Conservation (phyloP, 495 filamentous ascomycete species). For the Aspergillus panamensis region DNA sequence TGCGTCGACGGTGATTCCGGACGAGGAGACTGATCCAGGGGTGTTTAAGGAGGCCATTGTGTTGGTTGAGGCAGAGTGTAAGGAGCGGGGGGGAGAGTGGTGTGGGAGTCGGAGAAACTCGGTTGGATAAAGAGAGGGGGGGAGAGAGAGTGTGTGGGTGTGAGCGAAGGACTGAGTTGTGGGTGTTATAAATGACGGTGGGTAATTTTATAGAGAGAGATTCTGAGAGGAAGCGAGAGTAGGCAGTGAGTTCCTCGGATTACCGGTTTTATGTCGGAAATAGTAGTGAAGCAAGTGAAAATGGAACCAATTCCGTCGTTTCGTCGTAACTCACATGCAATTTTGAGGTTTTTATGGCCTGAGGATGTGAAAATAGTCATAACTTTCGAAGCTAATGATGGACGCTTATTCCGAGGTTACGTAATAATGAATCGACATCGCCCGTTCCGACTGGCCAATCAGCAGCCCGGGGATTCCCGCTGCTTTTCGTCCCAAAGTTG, state of each 20-base stretch:
- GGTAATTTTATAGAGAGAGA: no score
- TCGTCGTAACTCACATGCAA: no score
- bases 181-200: no score
- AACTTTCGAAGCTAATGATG: not conserved
- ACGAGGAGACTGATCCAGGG: constrained; percentile 24
- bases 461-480: constrained; percentile 44
- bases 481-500: constrained; percentile 31
- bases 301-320: no score
- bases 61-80: not conserved
- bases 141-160: no score
- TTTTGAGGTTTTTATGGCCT: not conserved
- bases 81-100: not conserved
- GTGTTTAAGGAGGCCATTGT: constrained; percentile 28
- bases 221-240: no score
- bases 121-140: not conserved
- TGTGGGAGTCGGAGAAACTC: not conserved
- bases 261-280: no score
- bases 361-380: not conserved
- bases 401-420: constrained; percentile 7
- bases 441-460: constrained; percentile 36
- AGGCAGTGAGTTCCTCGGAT: no score
- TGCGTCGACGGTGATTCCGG: constrained; percentile 74
- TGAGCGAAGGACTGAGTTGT: no score
- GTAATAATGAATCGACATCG: constrained; percentile 9
- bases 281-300: no score